Evolutionary conservation across 768 basidiomycete genomes (phyloP).

Genomic region (Leccinum obscurum): DNA sequence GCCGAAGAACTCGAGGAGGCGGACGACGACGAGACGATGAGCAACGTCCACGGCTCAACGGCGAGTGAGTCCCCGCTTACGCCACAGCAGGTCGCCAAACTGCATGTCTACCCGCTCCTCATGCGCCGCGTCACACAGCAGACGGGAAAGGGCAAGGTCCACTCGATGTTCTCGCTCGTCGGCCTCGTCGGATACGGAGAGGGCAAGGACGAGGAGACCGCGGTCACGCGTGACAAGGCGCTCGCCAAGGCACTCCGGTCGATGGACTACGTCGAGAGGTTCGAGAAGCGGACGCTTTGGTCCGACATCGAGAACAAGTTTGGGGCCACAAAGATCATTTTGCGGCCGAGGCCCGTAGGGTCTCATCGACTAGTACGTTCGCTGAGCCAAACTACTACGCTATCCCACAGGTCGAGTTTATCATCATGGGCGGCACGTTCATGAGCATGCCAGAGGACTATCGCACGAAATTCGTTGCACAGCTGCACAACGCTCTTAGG

Average conservation of each 20-base stretch:
- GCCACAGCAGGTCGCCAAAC: constrained; percentile 26
- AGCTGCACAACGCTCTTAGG: too few relatives aligned
- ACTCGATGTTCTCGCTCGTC: constrained; percentile 59
- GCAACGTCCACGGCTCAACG: constrained; percentile 15
- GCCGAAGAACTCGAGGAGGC: constrained; percentile 18
- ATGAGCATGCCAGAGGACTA: constrained; percentile 99
- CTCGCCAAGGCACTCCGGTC: constrained; percentile 71
- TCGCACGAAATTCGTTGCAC: constrained; percentile 66
- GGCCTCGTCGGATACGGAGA: constrained; percentile 84
- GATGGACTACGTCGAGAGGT: constrained; percentile 93
- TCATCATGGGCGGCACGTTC: constrained; percentile 98
- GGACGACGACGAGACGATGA: constrained; percentile 22
- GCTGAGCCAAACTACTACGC: too few relatives aligned
- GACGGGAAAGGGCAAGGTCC: constrained; percentile 91
- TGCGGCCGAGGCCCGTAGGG: constrained; percentile 83
- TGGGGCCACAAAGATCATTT: constrained; percentile 74
- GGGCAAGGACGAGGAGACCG: constrained; percentile 65
- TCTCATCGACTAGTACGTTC: constrained; percentile 29
- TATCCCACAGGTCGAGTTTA: constrained; percentile 70
- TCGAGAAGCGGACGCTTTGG: constrained; percentile 92
- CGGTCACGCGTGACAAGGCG: constrained; percentile 58
- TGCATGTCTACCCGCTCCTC: constrained; percentile 44
- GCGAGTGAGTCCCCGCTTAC: constrained; percentile 19
- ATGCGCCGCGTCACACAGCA: constrained; percentile 74
- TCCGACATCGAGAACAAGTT: constrained; percentile 85